phyloP scores from a whole-genome alignment of 2,329 filamentous ascomycete species.

The Neofusicoccum sp. region DNA sequence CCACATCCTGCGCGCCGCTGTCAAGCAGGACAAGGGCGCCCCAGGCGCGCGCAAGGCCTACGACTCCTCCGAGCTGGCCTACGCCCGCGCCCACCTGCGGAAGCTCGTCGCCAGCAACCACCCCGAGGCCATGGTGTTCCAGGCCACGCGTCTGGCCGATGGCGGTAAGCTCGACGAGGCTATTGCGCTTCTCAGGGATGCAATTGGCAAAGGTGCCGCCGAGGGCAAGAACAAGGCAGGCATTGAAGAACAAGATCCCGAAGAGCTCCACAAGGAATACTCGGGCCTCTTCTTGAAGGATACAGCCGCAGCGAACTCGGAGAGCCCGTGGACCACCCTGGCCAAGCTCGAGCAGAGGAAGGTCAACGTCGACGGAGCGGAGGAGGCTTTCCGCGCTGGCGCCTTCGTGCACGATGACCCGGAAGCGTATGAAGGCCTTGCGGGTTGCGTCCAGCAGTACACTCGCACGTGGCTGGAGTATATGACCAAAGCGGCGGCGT shows the following conservation, averaged over 20 bases:
- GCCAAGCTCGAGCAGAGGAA: neutral
- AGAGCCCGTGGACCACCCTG: neutral
- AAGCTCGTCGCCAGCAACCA: neutral
- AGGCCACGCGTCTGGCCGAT: neutral
- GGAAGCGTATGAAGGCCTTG: constrained; percentile 43
- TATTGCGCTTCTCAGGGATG: neutral
- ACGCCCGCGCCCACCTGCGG: neutral
- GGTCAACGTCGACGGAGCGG: constrained; percentile 25
- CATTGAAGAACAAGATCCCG: neutral
- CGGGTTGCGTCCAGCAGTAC: constrained; percentile 25
- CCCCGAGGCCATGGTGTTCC: neutral
- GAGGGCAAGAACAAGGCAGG: neutral
- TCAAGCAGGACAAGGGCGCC: neutral
- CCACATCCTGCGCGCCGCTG: neutral
- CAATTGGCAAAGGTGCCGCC: neutral
- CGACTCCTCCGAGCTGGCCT: neutral
- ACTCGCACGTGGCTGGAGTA: constrained; percentile 46
- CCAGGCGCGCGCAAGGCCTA: neutral
- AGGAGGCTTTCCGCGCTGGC: constrained; percentile 39
- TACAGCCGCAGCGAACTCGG: neutral
- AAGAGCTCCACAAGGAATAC: neutral
- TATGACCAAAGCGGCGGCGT: constrained; percentile 49
- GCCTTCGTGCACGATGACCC: constrained; percentile 47
- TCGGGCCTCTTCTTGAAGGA: neutral
- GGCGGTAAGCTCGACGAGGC: neutral